Percentiles rank a stretch among this genome's conserved stretches.
phyloP scores from a whole-genome alignment of 2,329 filamentous ascomycete genomes.

The Lasiodiplodia gonubiensis region DNA sequence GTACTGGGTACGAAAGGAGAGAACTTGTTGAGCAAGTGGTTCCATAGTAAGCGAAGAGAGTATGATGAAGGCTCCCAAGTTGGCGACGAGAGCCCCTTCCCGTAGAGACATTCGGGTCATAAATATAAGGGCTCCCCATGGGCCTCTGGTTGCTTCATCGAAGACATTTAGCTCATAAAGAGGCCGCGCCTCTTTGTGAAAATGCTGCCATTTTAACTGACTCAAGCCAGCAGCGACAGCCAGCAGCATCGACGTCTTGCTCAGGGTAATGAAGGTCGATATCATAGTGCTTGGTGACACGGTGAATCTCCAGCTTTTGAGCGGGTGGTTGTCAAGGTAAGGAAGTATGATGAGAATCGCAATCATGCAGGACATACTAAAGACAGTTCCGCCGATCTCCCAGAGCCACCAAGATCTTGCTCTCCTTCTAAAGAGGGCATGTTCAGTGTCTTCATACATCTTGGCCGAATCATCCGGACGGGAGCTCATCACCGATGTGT shows the following conservation, averaged over 20 bases:
- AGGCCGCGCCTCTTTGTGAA: background rate
- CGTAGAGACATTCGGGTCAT: background rate
- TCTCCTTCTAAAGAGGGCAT: too few relatives aligned
- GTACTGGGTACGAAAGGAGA: background rate
- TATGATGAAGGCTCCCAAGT: background rate
- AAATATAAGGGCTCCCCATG: background rate
- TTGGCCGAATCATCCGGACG: too few relatives aligned
- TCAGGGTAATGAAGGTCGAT: background rate
- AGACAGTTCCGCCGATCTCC: background rate
- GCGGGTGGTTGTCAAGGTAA: background rate
- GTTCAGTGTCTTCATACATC: too few relatives aligned
- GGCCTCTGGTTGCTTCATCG: background rate
- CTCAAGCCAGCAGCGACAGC: background rate
- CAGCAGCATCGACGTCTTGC: background rate
- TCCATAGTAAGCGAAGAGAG: background rate
- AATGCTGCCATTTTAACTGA: background rate
- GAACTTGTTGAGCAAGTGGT: background rate
- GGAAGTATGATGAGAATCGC: background rate
- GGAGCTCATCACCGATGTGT: too few relatives aligned
- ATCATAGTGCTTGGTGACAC: background rate
- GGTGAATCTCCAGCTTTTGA: too few relatives aligned
- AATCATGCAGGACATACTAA: background rate
- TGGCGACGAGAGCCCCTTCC: background rate
- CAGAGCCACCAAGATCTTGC: background rate
- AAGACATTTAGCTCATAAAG: background rate